Evolutionary conservation across 352 stramenopile genomes (phyloP), one percentile per base, ranked within the genome.

Genomic region (Globisporangium paddicum): DNA sequence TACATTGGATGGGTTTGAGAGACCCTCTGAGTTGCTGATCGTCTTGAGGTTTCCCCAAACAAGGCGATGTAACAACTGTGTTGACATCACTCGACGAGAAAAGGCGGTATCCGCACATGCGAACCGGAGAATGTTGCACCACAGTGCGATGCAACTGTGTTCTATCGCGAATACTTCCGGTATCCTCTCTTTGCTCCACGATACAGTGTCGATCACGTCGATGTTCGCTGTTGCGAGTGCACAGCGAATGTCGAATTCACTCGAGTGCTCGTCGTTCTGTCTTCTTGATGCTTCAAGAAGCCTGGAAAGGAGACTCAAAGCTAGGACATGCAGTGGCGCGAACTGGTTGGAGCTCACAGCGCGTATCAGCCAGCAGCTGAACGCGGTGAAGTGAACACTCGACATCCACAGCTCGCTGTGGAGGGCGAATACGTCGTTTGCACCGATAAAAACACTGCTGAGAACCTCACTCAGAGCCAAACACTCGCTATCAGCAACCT

Each of bases 181-280:
- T 14, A 30, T 44, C 5, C 48, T 54, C 30, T 46, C 14, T 5
- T 25, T 9, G 26, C 49, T 64, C 51, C 60, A 60, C 60, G 51
- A 60, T 40, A 66, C 35, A 25, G 45, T 41, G 16, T 57, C 53
- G 38, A 66, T 47, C 18, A 60, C 21, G n/a, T 56, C 52, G 18
- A 55, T 25, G 9, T 54, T 18, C 3, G 49, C 25, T 19, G 23
- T 35, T 9, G 19, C 34, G 10, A 64, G 38, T 21, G 11, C 23
- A 6, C 8, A 21, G 13, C 18, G 30, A 13, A 59, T 26, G 35
- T 50, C n/a, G 11, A 38, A 53, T 5, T 8, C 14, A 5, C 11
- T 0, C 1, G 49, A 25, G 3, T 10, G 6, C 3, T 18, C 11
- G 28, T 3, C 7, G 7, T 7, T 7, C 0, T 10, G 28, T 37